Evolutionary conservation across 2,329 filamentous ascomycete genomes (phyloP), one percentile per base, ranked within the genome.

Genomic region (Neofusicoccum sp.): DNA sequence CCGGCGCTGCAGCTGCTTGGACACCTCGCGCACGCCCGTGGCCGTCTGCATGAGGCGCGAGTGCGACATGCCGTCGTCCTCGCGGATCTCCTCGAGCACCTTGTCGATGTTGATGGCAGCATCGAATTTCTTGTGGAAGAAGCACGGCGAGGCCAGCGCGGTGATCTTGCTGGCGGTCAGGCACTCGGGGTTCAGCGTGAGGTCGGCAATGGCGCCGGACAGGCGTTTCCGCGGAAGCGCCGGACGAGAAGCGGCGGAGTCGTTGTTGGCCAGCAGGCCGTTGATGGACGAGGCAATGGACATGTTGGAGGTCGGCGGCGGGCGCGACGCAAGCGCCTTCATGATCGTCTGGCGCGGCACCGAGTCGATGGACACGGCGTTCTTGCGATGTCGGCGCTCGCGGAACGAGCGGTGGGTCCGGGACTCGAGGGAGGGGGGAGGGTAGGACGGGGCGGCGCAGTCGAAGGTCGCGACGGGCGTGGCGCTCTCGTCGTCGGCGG

Each of bases 61-160:
- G 78, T 98, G 95, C 37, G 93, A 97, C 82, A 97, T 89, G 77
- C 87, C 92, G 71, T 96, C 92, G 62, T 88, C 85, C 69, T 95
- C 90, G 73, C 89, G 89, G 71, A 98, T 96, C 78, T 99, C 95
- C 73, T 98, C 93, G 6, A 99, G 83, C 5, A 99, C 93, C 78
- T 91, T 95, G 69, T 95, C 91, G 64, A 98, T 92, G 76, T 99
- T 92, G 70, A 99, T 92, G 7, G 93, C 92, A 74, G 97, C 93
- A 71, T 97, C 95, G 73, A 99, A 99, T 66, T 94, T 88, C 78
- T 96, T 91, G 79, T 99, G 95, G 80, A 97, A 98, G 80, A 96
- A 99, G 80, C 95, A 99, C 12, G 95, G 95, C 48, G 93, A 97
- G 70, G 94, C 89, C 60, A 98, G 81, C 8, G 89, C 84, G 9